Base-by-base conservation (phyloP, 164 flowering plant genomes). In the Stephania japonica region DNA sequence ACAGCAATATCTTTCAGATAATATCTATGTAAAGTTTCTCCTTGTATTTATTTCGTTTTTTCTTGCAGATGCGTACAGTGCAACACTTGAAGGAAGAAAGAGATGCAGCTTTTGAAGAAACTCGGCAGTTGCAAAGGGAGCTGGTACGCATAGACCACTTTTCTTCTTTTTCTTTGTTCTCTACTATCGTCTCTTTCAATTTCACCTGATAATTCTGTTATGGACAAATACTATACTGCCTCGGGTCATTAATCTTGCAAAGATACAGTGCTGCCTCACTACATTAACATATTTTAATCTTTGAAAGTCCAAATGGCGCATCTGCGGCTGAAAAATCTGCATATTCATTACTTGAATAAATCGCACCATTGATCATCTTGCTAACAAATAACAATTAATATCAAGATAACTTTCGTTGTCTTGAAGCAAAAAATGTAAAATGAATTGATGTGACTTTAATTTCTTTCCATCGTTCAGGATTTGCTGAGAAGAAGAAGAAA, bases 41-140 rank as follows among this genome's bases (percentile, higher is more conserved):
- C 69, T 59, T 53, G 11, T 65, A 23, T 23, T 62, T 65, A 2
- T 0, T 18, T 25, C 65, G 65, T 71, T 73, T 62, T 62, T 69
- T 12, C 21, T 38, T 74, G 64, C 68, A 84, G 82, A 75, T 75
- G 64, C 83, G 81, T 73, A 82, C 83, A 24, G 26, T 91, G 77
- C 84, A 87, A 78, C 81, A 70, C 11, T 74, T 85, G 77, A 90
- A 83, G 84, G 89, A 85, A 25, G 98, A 91, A 80, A 85, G 91
- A 77, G 97, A 91, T 84, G 82, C 84, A 65, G 91, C 86, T 78
- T 74, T 88, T 59, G 82, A 75, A 68, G 91, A 86, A 84, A 84
- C 86, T 65, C 86, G 82, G 43, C 86, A 81, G 53, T 85, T 94
- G 79, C 94, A 86, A 79, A 88, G 82, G 50, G 97, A 93, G 73